A percentile compares a stretch with the other conserved stretches of the same genome.
These are phyloP conservation scores for Zangia roseola DNA, from an alignment of 768 basidiomycete species.

Conservation along the genomic window DNA sequence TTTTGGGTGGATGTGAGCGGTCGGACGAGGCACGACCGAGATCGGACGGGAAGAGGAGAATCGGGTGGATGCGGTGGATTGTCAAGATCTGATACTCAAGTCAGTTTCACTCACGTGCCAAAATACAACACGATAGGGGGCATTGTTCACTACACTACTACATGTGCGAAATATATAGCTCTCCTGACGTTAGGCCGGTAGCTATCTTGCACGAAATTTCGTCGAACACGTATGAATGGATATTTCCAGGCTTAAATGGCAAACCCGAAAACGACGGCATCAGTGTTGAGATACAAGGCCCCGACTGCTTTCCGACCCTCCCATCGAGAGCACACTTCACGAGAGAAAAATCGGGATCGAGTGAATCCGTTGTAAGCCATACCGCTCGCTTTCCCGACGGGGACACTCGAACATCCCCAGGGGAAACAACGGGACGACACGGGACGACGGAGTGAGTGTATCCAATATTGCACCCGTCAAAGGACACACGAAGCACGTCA, in stretches of 20 bases:
- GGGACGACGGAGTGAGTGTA: slow-evolving; percentile 1
- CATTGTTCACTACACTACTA: neutral
- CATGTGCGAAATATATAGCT: slow-evolving; percentile 47
- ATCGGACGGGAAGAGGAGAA: slow-evolving; percentile 14
- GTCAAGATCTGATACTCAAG: slow-evolving; percentile 1
- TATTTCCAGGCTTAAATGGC: slow-evolving; percentile 49
- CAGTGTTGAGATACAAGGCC: slow-evolving; percentile 29
- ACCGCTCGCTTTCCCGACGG: slow-evolving; percentile 20
- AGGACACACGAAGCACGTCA: slow-evolving; percentile 11
- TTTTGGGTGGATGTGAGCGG: slow-evolving; percentile 12
- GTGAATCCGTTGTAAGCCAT: slow-evolving; percentile 13
- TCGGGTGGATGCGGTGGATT: neutral
- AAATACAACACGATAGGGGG: slow-evolving; percentile 17
- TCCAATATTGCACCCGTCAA: slow-evolving; percentile 8
- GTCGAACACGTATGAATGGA: slow-evolving; percentile 51
- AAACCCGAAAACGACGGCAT: slow-evolving; percentile 47
- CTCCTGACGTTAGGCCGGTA: slow-evolving; percentile 51
- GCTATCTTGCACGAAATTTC: slow-evolving; percentile 53
- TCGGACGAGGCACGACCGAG: slow-evolving; percentile 16
- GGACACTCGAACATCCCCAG: slow-evolving; percentile 16
- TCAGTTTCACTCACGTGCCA: slow-evolving; percentile 27
- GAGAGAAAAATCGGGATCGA: slow-evolving; percentile 38
- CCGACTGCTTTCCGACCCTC: slow-evolving; percentile 4
- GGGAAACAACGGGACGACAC: slow-evolving; percentile 10
- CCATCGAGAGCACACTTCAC: slow-evolving; percentile 47